Evolutionary conservation across 2,329 filamentous ascomycete species (phyloP).

Genomic region (Sporothrix inflata): DNA sequence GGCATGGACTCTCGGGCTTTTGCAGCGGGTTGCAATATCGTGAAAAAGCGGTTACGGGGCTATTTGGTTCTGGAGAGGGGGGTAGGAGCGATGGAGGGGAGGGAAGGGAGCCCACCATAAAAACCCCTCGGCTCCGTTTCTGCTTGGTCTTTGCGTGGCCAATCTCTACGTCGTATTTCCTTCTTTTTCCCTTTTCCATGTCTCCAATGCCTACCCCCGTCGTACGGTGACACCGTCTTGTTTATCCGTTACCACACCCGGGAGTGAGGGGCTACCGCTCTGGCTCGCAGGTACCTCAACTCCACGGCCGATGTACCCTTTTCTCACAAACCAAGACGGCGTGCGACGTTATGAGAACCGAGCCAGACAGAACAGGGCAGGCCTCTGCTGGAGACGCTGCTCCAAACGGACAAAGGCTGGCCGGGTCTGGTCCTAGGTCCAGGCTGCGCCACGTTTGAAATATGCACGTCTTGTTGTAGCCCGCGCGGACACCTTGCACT

Average conservation of each 20-base stretch:
- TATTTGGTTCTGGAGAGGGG: slow-evolving; percentile 7
- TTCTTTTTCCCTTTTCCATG: not conserved
- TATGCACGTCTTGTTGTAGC: slow-evolving; percentile 19
- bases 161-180: not conserved
- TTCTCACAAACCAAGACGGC: not conserved
- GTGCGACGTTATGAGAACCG: not conserved
- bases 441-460: slow-evolving; percentile 25
- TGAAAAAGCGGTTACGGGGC: not conserved
- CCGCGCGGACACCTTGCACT: not conserved
- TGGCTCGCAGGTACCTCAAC: not conserved
- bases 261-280: not conserved
- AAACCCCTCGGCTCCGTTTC: slow-evolving; percentile 1
- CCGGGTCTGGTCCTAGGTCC: not conserved
- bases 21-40: not conserved
- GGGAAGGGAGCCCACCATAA: not conserved
- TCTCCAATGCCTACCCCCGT: not conserved
- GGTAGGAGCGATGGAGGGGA: not conserved
- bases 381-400: not conserved
- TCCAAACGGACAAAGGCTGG: not conserved
- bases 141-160: not conserved
- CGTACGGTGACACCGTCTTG: slow-evolving; percentile 8
- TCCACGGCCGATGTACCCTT: not conserved
- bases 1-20: slow-evolving; percentile 9
- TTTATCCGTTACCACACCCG: slow-evolving; percentile 1
- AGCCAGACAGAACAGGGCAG: not conserved